Evolutionary conservation across 139 green algal genomes (phyloP).

Genomic region (Desmodesmus armatus): DNA sequence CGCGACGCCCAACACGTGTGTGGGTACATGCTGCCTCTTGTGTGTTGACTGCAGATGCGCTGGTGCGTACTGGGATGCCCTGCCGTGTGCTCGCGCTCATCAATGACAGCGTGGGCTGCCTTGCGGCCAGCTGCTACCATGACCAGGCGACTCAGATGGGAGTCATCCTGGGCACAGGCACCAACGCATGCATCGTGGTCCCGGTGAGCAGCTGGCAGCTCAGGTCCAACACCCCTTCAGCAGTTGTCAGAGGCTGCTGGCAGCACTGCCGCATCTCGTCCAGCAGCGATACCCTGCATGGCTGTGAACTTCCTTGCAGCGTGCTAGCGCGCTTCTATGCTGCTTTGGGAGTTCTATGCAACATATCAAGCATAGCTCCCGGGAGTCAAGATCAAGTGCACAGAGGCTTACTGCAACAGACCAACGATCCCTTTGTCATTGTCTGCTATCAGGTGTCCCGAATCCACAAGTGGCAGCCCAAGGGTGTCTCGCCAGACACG

Average conservation of each 20-base stretch:
- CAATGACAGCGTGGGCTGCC: constrained; percentile 87
- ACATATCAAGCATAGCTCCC: too few species aligned
- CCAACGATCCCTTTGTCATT: neutral
- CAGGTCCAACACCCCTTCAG: too few species aligned
- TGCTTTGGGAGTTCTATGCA: too few species aligned
- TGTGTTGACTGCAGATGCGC: constrained; percentile 38
- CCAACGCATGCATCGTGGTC: constrained; percentile 89
- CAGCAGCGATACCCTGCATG: too few species aligned
- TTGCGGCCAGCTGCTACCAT: constrained; percentile 74
- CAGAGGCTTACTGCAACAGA: too few species aligned
- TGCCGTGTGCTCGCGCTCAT: constrained; percentile 72
- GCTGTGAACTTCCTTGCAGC: too few species aligned
- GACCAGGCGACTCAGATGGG: constrained; percentile 71
- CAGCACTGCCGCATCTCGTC: too few species aligned
- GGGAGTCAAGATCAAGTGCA: too few species aligned
- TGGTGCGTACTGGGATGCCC: constrained; percentile 46
- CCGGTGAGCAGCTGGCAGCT: too few species aligned
- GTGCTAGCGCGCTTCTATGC: too few species aligned
- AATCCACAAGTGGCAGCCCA: constrained; percentile 62
- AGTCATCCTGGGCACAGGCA: constrained; percentile 91
- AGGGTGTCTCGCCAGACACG: neutral
- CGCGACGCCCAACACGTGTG: too few species aligned
- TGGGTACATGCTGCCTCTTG: constrained; percentile 41
- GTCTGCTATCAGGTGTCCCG: constrained; percentile 23
- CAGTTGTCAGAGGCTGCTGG: too few species aligned